These are phyloP conservation scores for Lentinula boryana DNA, from an alignment of 768 basidiomycete species.

Conservation along the genomic window DNA sequence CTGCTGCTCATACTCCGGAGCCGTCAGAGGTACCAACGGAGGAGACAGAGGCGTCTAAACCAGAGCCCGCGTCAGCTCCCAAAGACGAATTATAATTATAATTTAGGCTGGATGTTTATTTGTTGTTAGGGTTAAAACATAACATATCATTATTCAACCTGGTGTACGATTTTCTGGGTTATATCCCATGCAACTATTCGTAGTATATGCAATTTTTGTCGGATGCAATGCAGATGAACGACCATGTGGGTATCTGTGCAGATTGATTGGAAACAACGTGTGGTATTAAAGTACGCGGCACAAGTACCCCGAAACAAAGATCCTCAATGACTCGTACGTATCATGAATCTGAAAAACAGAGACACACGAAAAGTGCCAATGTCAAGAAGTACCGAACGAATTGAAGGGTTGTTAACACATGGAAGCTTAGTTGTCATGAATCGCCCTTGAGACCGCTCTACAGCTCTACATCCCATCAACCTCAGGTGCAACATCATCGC, in stretches of 20 bases:
- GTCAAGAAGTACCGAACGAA: neutral
- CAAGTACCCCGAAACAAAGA: neutral
- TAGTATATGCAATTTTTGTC: neutral
- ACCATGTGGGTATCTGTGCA: neutral
- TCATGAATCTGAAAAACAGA: neutral
- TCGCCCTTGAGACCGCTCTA: neutral
- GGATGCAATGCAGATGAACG: neutral
- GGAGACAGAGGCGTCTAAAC: neutral
- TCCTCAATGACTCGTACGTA: no score
- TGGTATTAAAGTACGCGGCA: neutral
- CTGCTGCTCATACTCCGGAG: neutral
- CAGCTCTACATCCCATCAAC: neutral
- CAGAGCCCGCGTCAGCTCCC: neutral
- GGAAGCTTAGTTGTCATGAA: neutral
- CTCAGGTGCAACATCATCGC: neutral
- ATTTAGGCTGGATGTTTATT: neutral
- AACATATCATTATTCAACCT: neutral
- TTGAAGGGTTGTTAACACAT: neutral
- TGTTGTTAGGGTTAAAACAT: neutral
- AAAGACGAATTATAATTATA: slow-evolving; percentile 5
- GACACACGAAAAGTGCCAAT: neutral
- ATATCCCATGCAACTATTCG: neutral
- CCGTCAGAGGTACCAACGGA: neutral
- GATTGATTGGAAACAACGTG: neutral
- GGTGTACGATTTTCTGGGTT: neutral